Evolutionary conservation across 2,329 filamentous ascomycete genomes (phyloP), one percentile per base, ranked within the genome.

Genomic region (Pyrenochaeta sp.): DNA sequence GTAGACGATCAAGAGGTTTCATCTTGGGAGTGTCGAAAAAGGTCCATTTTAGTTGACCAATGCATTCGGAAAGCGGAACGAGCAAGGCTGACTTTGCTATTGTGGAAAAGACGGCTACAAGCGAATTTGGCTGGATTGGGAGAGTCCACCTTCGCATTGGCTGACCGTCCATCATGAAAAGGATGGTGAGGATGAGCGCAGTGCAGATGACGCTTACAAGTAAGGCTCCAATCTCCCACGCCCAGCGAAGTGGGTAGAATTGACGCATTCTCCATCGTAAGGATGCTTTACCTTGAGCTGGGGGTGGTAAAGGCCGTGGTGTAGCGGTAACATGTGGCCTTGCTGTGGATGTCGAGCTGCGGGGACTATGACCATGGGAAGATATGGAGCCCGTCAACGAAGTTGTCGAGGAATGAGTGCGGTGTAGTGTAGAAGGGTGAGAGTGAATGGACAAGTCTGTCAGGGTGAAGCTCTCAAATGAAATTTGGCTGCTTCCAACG

Each of bases 1-100:
- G 51, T 13, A 67, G 27, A 19, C 61, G 27, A 10, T 53, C 52
- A 10, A 67, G 49, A n/a, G n/a, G n/a, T n/a, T n/a, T n/a, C 11
- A 51, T 50, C 3, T 27, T 30, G 4, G 45, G 37, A 7, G 31
- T 23, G 28, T 48, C 39, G 20, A 50, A 54, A 44, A 41, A 61
- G 11, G 41, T 53, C 63, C 63, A 68, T 44, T 68, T 67, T 15
- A 68, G 43, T 39, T 67, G 58, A 21, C 61, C 38, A 17, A 67
- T 44, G 35, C 62, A 56, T 15, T 58, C 48, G 2, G 63, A 52
- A 4, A 66, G 41, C 1, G 52, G 41, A 10, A 61, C 30, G 1
- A 68, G 35, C 17, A 67, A 22, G 4, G 60, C 48, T 3, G 61
- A 48, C 48, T 67, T 70, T n/a, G 58, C 35, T 14, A 61, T 43